phyloP scores from a whole-genome alignment of 352 stramenopile genomes.

The Nannochloropsis limnetica region DNA sequence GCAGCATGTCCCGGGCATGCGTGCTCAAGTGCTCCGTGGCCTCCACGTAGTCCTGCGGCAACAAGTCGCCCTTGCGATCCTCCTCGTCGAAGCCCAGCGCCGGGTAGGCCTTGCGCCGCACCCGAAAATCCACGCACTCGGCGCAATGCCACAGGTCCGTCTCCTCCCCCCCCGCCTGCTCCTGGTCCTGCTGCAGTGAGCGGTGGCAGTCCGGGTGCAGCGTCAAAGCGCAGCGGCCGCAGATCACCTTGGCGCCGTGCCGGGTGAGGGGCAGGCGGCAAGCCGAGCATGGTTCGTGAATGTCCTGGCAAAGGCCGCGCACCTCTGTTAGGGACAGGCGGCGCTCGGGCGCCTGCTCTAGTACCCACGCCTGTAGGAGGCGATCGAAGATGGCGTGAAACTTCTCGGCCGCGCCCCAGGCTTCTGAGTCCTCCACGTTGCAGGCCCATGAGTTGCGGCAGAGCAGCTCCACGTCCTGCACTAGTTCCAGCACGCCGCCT shows the following conservation, averaged over 20 bases:
- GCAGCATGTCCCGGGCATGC: conserved; percentile 4
- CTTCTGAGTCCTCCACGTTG: conserved; percentile 20
- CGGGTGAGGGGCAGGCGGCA: not conserved
- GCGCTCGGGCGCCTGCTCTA: not conserved
- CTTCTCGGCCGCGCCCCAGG: conserved; percentile 21
- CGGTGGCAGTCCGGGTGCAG: conserved; percentile 9
- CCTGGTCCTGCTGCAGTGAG: not conserved
- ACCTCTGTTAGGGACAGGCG: not conserved
- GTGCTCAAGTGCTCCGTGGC: not conserved
- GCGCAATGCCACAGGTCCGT: conserved; percentile 23
- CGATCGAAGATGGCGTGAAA: conserved; percentile 22
- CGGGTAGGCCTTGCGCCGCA: not conserved
- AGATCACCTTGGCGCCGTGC: conserved; percentile 1
- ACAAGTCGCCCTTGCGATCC: not conserved
- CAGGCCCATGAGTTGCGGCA: conserved; percentile 17
- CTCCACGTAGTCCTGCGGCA: conserved; percentile 32
- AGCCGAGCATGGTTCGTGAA: not conserved
- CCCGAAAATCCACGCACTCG: conserved; percentile 22
- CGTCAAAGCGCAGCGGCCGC: conserved; percentile 4
- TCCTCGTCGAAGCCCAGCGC: conserved; percentile 26
- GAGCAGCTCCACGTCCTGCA: conserved; percentile 12
- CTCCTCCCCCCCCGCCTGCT: not conserved
- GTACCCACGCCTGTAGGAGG: not conserved
- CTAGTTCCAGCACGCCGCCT: not conserved
- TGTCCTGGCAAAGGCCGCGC: not conserved